These are phyloP conservation scores for Graphilbum fragrans DNA, from an alignment of 2,329 filamentous ascomycete species.

Conservation along the genomic window DNA sequence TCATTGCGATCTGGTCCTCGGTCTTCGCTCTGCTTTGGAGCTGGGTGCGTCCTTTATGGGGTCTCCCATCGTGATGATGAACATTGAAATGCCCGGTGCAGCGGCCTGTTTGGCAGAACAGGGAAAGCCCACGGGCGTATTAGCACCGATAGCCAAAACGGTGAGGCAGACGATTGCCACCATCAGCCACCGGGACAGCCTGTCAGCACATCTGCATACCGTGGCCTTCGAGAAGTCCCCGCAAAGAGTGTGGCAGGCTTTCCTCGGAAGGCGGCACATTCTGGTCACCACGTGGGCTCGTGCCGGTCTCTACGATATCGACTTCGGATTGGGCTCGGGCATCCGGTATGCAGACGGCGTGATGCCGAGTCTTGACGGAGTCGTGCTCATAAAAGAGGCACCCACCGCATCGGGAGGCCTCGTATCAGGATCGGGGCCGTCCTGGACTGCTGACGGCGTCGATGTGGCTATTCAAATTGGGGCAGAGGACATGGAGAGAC, in stretches of 20 bases:
- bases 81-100: constrained; percentile 2
- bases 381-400: constrained; percentile 4
- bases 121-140: background rate
- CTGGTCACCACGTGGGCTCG: constrained; percentile 5
- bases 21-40: constrained; percentile 2
- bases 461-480: constrained; percentile 1
- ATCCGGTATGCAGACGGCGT: constrained; percentile 1
- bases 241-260: constrained; percentile 4
- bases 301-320: constrained; percentile 2
- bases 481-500: constrained; percentile 3
- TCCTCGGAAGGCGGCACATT: constrained; percentile 3
- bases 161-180: constrained; percentile 1
- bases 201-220: constrained; percentile 4
- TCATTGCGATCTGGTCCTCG: constrained; percentile 4
- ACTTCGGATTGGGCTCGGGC: constrained; percentile 2
- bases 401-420: constrained; percentile 1
- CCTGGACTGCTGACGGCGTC: constrained; percentile 2
- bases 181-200: background rate
- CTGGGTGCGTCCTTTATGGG: constrained; percentile 1
- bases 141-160: constrained; percentile 1
- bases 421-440: constrained; percentile 1
- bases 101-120: constrained; percentile 1
- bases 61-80: constrained; percentile 4
- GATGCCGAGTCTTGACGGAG: constrained; percentile 2
- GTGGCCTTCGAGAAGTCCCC: constrained; percentile 3